phyloP scores from a whole-genome alignment of 306 rosid species.

The Carpinus fangiana region DNA sequence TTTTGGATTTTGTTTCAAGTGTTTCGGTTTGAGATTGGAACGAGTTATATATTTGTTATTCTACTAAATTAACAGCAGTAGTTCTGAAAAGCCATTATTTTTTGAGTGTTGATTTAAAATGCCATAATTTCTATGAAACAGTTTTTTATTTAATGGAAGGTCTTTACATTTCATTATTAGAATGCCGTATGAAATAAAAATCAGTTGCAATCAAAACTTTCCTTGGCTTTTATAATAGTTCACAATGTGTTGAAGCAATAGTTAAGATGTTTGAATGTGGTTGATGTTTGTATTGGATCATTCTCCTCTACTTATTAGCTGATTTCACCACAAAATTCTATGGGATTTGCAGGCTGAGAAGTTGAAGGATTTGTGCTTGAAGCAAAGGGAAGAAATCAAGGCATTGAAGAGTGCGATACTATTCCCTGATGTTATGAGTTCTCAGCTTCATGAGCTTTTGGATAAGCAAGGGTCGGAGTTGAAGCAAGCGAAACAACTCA shows the following conservation, averaged over 20 bases:
- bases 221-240: not conserved
- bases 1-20: not conserved
- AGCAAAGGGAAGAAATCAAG: constrained; percentile 92
- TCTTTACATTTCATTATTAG: not conserved
- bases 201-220: not conserved
- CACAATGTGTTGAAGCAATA: too few relatives aligned
- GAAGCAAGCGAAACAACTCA: constrained; percentile 83
- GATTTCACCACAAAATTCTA: not conserved
- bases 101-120: not conserved
- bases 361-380: constrained; percentile 90
- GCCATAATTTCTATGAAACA: not conserved
- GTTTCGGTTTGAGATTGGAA: not conserved
- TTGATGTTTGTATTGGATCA: too few relatives aligned
- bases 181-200: too few relatives aligned
- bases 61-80: too few relatives aligned
- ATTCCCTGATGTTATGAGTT: constrained; percentile 82
- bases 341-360: constrained; percentile 73
- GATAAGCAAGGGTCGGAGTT: constrained; percentile 88
- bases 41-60: not conserved
- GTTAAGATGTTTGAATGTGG: too few relatives aligned
- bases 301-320: too few relatives aligned
- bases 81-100: not conserved
- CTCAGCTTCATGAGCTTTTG: constrained; percentile 72
- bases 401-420: constrained; percentile 73
- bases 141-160: not conserved